Evolutionary conservation across 2,329 filamentous ascomycete species (phyloP), one percentile per base, ranked within the genome.

Genomic region (Nigrospora oryzae): DNA sequence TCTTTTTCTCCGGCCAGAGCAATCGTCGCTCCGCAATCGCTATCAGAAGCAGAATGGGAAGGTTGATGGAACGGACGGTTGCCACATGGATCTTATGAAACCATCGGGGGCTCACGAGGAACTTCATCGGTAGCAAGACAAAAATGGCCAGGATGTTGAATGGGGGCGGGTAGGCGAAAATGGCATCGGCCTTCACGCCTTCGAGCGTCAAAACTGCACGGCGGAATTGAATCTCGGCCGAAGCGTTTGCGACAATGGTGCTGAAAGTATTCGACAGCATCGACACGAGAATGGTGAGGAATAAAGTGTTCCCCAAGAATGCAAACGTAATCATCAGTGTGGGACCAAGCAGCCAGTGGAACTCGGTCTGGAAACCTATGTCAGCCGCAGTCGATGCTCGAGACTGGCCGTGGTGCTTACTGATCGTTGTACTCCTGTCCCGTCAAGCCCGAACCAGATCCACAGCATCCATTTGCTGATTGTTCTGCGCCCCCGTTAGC

Each of bases 381-480:
- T 49, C 46, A 53, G 46, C 38, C 28, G 42, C 38, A 30, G 30
- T 12, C 11, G 12, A 19, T 12, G 15, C 7, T 15, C n/a, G 7
- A 19, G 30, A 31, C 32, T 36, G 23, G 19, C 11, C 17, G 16
- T 33, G 16, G 36, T 14, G 15, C 69, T 57, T 56, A 74, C 72
- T 46, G 77, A 78, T 51, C 70, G 63, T 40, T 79, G 71, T 36
- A 83, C 81, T 8, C 79, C 79, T 4, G 74, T 80, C 7, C 78
- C 88, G 54, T 93, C 88, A 2, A 94, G 76, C 2, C 88, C 88
- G 57, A 94, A 93, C 88, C 88, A 94, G 51, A 94, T 90, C 76
- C 86, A 93, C 2, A 93, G 76, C 86, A 94, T 91, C 88, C 88
- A 94, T 63, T 90, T 89, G 38, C 81, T 81, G 49, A 93, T 89